Percentiles rank a stretch among this genome's conserved stretches.
phyloP scores from a whole-genome alignment of 2,329 filamentous ascomycete species.

The Huntiella decipiens region DNA sequence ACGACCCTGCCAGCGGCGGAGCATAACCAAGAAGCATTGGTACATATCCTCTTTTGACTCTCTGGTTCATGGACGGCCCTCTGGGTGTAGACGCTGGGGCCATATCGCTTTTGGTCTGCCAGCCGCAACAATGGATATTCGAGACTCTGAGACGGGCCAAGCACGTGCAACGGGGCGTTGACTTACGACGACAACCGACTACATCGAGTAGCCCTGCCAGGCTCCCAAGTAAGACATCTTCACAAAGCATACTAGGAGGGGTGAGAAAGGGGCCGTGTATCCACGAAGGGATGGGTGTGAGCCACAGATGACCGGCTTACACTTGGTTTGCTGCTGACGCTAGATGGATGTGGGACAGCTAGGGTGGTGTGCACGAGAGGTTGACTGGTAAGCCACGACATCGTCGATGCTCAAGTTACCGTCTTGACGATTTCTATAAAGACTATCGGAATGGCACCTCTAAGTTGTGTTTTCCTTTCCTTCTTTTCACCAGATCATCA shows the following conservation, averaged over 20 bases:
- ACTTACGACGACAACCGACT: too few species aligned
- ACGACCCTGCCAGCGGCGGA: too few species aligned
- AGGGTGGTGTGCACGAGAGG: background rate
- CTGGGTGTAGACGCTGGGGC: too few species aligned
- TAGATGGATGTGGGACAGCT: background rate
- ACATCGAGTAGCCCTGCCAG: too few species aligned
- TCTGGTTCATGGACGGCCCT: too few species aligned
- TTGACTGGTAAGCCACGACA: background rate
- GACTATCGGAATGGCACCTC: constrained; percentile 2
- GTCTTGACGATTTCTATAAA: constrained; percentile 8
- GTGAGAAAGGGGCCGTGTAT: background rate
- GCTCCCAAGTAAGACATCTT: too few species aligned
- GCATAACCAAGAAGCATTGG: too few species aligned
- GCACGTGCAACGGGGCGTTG: too few species aligned
- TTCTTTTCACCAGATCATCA: constrained; percentile 8
- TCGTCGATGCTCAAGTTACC: background rate
- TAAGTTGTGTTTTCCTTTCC: constrained; percentile 2
- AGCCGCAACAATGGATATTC: too few species aligned
- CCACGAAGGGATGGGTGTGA: background rate
- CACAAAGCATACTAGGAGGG: background rate
- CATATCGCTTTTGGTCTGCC: too few species aligned
- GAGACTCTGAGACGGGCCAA: too few species aligned
- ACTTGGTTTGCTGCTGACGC: background rate
- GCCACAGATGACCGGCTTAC: background rate
- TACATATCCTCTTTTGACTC: too few species aligned